Conservation (phyloP, 805 yeast genomes). For the Schizosaccharomyces osmophilus region DNA sequence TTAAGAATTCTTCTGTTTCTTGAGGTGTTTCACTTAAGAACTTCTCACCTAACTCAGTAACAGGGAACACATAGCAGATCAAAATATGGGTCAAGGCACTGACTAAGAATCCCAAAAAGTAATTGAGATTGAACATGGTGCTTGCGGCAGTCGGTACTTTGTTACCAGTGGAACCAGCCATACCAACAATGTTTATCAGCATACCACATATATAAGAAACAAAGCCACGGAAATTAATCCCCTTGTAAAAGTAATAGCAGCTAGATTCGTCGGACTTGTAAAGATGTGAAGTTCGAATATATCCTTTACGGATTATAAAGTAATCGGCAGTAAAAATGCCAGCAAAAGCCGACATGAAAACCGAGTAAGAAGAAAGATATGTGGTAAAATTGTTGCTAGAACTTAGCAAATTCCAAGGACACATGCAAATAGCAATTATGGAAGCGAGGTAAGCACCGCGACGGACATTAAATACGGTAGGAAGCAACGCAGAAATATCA, state of each 20-base stretch:
- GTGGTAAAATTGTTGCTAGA: conserved; percentile 17
- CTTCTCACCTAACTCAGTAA: neutral
- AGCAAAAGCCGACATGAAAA: conserved; percentile 20
- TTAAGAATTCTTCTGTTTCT: neutral
- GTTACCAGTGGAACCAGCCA: conserved; percentile 56
- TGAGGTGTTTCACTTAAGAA: neutral
- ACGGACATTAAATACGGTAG: conserved; percentile 21
- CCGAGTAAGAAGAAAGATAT: conserved; percentile 18
- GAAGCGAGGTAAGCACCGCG: conserved; percentile 22
- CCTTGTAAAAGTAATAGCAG: conserved; percentile 38
- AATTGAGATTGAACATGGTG: conserved; percentile 46
- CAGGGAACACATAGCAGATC: conserved; percentile 29
- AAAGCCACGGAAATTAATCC: conserved; percentile 66
- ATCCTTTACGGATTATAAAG: conserved; percentile 40
- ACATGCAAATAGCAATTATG: conserved; percentile 14
- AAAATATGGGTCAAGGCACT: conserved; percentile 31
- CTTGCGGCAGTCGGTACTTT: conserved; percentile 61
- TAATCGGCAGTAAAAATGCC: conserved; percentile 18
- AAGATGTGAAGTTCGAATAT: conserved; percentile 34
- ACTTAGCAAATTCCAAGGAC: conserved; percentile 21
- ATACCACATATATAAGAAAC: conserved; percentile 62
- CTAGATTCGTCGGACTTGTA: conserved; percentile 22
- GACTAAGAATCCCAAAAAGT: conserved; percentile 47
- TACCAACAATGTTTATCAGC: conserved; percentile 64
- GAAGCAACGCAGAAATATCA: conserved; percentile 16